Evolutionary conservation across 495 filamentous ascomycete genomes (phyloP).

Genomic region (Terfezia boudieri): DNA sequence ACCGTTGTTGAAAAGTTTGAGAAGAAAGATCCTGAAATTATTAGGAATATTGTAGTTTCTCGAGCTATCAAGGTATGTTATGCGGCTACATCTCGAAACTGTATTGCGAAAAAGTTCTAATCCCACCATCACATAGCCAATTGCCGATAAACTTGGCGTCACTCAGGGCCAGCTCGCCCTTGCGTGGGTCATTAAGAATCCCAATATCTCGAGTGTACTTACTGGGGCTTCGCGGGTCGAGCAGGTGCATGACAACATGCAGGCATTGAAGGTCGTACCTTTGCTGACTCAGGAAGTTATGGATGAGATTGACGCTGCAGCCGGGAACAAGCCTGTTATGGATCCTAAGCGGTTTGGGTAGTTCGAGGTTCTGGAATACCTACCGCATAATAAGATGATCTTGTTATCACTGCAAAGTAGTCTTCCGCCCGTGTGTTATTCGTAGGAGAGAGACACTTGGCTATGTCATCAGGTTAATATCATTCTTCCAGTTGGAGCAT

Average conservation of each 20-base stretch:
- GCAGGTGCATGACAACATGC: slow-evolving; percentile 51
- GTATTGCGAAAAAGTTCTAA: neutral
- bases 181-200: slow-evolving; percentile 62
- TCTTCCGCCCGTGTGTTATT: too few species aligned
- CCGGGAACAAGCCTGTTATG: slow-evolving; percentile 38
- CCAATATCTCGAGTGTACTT: slow-evolving; percentile 50
- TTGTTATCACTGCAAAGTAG: too few species aligned
- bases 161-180: slow-evolving; percentile 44
- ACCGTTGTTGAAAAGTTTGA: slow-evolving; percentile 24
- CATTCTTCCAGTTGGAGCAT: too few species aligned
- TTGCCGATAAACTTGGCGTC: slow-evolving; percentile 46
- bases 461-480: too few species aligned
- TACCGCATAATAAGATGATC: too few species aligned
- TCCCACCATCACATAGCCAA: slow-evolving; percentile 27
- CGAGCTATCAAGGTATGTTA: slow-evolving; percentile 11
- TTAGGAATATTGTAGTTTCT: slow-evolving; percentile 7
- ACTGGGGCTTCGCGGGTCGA: slow-evolving; percentile 49
- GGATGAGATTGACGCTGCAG: slow-evolving; percentile 42
- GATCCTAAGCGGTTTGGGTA: slow-evolving; percentile 9
- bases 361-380: neutral
- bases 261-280: slow-evolving; percentile 36
- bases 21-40: slow-evolving; percentile 18
- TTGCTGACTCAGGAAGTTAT: slow-evolving; percentile 44
- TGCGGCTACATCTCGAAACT: neutral
- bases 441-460: too few species aligned